phyloP scores from a whole-genome alignment of 2,329 filamentous ascomycete genomes.

The Alternaria infectoria region DNA sequence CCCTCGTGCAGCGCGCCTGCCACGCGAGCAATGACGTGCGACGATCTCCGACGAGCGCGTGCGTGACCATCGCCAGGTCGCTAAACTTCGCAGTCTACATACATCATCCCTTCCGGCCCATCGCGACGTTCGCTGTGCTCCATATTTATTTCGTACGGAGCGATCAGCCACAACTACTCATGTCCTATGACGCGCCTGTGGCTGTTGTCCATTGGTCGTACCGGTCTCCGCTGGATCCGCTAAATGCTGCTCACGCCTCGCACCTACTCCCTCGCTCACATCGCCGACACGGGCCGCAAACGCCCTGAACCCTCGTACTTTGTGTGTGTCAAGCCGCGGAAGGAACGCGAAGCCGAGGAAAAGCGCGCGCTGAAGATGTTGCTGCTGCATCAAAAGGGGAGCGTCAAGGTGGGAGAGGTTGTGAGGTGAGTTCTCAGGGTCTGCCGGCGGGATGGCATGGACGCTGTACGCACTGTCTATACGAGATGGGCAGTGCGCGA shows the following conservation, averaged over 20 bases:
- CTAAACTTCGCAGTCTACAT: background rate
- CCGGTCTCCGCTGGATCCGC: slow-evolving; percentile 31
- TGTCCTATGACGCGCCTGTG: slow-evolving; percentile 23
- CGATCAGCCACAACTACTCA: slow-evolving; percentile 13
- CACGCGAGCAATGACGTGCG: slow-evolving; percentile 16
- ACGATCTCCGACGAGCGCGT: slow-evolving; percentile 12
- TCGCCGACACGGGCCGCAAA: slow-evolving; percentile 40
- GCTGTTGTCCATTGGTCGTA: slow-evolving; percentile 22
- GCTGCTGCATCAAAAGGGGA: slow-evolving; percentile 87
- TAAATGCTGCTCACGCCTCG: slow-evolving; percentile 52
- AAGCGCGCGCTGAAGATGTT: slow-evolving; percentile 68
- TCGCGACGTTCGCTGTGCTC: background rate
- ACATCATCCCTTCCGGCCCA: slow-evolving; percentile 3
- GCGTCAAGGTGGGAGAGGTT: slow-evolving; percentile 92
- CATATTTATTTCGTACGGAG: background rate
- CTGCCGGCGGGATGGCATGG: background rate
- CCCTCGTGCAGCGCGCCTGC: slow-evolving; percentile 14
- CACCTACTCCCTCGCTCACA: slow-evolving; percentile 47
- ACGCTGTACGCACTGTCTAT: background rate
- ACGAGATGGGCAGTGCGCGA: background rate
- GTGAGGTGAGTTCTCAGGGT: slow-evolving; percentile 65
- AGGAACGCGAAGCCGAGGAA: slow-evolving; percentile 41
- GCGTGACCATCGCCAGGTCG: slow-evolving; percentile 7
- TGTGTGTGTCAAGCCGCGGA: slow-evolving; percentile 39
- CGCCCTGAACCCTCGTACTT: slow-evolving; percentile 43